These are phyloP conservation scores for Bretschneidera sinensis DNA, from an alignment of 345 rosid species.

Conservation along the genomic window DNA sequence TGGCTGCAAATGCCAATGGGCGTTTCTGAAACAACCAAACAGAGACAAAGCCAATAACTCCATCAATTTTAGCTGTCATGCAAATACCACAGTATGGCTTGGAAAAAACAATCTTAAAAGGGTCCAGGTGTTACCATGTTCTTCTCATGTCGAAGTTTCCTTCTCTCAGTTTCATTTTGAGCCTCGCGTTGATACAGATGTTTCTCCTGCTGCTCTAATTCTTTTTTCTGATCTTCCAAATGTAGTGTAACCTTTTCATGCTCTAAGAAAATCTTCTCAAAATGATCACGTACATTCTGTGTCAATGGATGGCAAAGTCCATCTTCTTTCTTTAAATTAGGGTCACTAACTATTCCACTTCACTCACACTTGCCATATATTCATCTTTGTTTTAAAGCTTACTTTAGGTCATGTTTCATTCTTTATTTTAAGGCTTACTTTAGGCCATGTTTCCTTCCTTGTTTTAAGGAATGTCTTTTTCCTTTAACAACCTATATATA, in stretches of 20 bases:
- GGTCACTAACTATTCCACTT: too few species aligned
- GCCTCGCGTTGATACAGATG: constrained; percentile 37
- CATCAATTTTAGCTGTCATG: neutral
- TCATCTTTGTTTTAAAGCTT: too few species aligned
- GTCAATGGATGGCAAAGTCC: too few species aligned
- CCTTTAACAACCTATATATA: too few species aligned
- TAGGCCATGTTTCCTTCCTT: too few species aligned
- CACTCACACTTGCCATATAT: too few species aligned
- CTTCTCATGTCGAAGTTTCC: constrained; percentile 32
- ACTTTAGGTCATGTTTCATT: too few species aligned
- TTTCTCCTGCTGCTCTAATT: constrained; percentile 39
- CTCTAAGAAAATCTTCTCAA: constrained; percentile 35
- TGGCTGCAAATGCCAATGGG: neutral
- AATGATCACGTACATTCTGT: constrained; percentile 24
- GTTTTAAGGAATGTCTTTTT: too few species aligned
- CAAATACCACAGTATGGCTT: neutral
- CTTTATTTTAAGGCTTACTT: too few species aligned
- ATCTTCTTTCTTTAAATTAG: too few species aligned
- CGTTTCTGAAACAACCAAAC: too few species aligned
- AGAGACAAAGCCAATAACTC: neutral
- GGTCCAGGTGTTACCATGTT: constrained; percentile 35
- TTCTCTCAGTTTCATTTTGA: constrained; percentile 43
- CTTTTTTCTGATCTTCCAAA: constrained; percentile 30
- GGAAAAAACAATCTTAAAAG: neutral
- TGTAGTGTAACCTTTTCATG: constrained; percentile 34